Percentiles rank a stretch among this genome's conserved stretches.
phyloP scores from a whole-genome alignment of 352 stramenopile species.

The Pythium oligandrum region DNA sequence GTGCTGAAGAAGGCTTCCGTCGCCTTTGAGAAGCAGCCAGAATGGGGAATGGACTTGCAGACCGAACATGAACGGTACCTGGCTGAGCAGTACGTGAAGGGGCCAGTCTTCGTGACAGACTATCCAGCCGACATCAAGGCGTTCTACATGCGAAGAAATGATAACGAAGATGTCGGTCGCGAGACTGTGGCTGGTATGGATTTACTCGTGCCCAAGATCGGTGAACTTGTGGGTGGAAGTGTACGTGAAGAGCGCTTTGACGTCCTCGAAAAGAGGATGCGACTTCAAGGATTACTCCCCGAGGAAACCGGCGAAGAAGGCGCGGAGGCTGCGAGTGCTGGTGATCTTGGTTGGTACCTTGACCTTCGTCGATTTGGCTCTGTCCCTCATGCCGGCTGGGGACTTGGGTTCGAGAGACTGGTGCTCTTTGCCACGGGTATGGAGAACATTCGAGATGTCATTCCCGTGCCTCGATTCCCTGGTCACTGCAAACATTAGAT shows the following conservation, averaged over 20 bases:
- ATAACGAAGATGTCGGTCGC: slow-evolving; percentile 57
- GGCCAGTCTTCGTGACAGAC: slow-evolving; percentile 96
- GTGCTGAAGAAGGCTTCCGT: slow-evolving; percentile 86
- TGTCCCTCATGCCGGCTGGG: slow-evolving; percentile 97
- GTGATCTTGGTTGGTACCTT: slow-evolving; percentile 95
- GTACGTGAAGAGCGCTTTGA: slow-evolving; percentile 94
- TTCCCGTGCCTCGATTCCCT: slow-evolving; percentile 95
- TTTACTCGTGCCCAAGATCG: slow-evolving; percentile 95
- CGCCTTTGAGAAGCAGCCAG: slow-evolving; percentile 78
- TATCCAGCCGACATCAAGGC: slow-evolving; percentile 98
- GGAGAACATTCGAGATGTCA: slow-evolving; percentile 98
- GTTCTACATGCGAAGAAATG: slow-evolving; percentile 99
- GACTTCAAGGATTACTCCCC: slow-evolving; percentile 35
- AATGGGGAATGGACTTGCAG: slow-evolving; percentile 96
- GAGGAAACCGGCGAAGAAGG: slow-evolving; percentile 75
- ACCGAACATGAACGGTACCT: slow-evolving; percentile 97
- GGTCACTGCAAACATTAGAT: slow-evolving; percentile 84
- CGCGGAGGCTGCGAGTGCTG: background rate
- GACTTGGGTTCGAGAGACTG: slow-evolving; percentile 97
- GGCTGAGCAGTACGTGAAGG: slow-evolving; percentile 77
- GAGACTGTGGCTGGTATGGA: slow-evolving; percentile 97
- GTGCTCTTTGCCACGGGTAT: slow-evolving; percentile 97
- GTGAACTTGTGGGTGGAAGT: slow-evolving; percentile 95
- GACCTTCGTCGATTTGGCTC: slow-evolving; percentile 96
- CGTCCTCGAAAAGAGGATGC: slow-evolving; percentile 79